These are phyloP conservation scores for Neofusicoccum cordaticola DNA, from an alignment of 2,329 filamentous ascomycete species.

Conservation along the genomic window DNA sequence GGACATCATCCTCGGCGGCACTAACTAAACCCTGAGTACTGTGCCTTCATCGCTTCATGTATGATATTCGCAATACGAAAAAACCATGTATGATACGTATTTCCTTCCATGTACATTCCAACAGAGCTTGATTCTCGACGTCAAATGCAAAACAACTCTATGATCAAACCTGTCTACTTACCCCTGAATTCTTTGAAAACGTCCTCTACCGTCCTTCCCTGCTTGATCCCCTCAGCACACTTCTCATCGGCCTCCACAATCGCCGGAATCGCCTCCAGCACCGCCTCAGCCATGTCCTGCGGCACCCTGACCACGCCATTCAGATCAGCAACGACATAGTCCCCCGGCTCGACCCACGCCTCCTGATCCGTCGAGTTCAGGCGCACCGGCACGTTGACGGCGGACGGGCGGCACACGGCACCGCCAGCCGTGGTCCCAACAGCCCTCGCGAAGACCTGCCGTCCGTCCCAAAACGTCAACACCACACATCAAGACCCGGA, in stretches of 20 bases:
- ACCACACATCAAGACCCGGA: too few species aligned
- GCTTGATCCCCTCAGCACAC: neutral
- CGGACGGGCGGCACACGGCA: too few species aligned
- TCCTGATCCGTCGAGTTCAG: too few species aligned
- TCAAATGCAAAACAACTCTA: too few species aligned
- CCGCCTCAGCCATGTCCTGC: constrained; percentile 73
- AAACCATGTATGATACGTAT: neutral
- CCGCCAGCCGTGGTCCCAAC: too few species aligned
- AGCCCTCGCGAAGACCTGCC: too few species aligned
- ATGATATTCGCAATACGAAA: neutral
- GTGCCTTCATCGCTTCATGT: neutral
- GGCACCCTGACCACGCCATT: constrained; percentile 64
- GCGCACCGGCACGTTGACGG: too few species aligned
- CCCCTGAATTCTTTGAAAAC: neutral
- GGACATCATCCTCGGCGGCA: neutral
- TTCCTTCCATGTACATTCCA: neutral
- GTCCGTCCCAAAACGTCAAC: too few species aligned
- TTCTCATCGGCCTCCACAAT: neutral
- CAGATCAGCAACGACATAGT: too few species aligned
- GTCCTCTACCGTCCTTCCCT: neutral
- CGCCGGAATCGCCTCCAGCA: constrained; percentile 28
- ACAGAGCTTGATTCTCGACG: too few species aligned
- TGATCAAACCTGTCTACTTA: neutral
- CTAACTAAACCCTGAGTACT: neutral
- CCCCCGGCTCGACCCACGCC: too few species aligned